phyloP scores from a whole-genome alignment of 257 asterid species.

The Plantago ovata region DNA sequence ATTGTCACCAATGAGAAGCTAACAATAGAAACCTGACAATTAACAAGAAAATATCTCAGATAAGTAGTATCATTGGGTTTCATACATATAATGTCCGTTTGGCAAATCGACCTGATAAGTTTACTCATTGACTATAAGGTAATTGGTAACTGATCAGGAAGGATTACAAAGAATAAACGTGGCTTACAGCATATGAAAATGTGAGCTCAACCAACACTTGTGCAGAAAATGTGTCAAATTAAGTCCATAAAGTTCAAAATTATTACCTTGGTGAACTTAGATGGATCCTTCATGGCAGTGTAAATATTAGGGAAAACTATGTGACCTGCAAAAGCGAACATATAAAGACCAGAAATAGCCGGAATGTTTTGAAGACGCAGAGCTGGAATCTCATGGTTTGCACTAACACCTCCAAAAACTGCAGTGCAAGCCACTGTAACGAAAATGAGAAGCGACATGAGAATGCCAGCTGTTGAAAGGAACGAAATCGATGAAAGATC shows the following conservation, averaged over 20 bases:
- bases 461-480: slow-evolving; percentile 54
- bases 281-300: slow-evolving; percentile 66
- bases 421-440: slow-evolving; percentile 47
- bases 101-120: too few species aligned
- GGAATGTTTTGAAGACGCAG: slow-evolving; percentile 42
- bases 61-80: too few species aligned
- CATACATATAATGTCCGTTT: too few species aligned
- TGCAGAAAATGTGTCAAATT: too few species aligned
- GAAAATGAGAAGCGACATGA: slow-evolving; percentile 53
- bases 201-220: too few species aligned
- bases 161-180: too few species aligned
- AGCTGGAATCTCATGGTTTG: slow-evolving; percentile 35
- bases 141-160: too few species aligned
- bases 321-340: slow-evolving; percentile 65
- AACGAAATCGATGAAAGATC: slow-evolving; percentile 69
- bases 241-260: neutral
- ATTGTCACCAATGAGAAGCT: slow-evolving; percentile 58
- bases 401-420: slow-evolving; percentile 42
- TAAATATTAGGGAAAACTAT: slow-evolving; percentile 68
- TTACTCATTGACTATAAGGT: too few species aligned
- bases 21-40: slow-evolving; percentile 51
- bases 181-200: too few species aligned
- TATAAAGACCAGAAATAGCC: slow-evolving; percentile 54
- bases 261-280: slow-evolving; percentile 69
- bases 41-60: neutral